phyloP scores from a whole-genome alignment of 257 asterid genomes.

The Lavandula angustifolia region DNA sequence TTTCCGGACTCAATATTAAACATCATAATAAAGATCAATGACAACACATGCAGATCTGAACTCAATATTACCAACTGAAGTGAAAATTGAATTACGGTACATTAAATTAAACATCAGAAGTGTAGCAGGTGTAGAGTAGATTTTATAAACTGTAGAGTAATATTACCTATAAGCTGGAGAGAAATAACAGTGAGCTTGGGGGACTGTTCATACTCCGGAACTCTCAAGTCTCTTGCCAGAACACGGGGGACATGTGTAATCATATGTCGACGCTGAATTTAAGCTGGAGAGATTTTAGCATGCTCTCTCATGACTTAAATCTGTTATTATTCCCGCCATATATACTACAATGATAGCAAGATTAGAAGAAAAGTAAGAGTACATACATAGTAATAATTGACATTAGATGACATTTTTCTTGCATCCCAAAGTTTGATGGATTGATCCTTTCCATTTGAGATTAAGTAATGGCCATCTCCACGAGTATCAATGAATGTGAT shows the following conservation, averaged over 20 bases:
- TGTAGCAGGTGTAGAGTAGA: too few relatives aligned
- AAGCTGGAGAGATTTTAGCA: neutral
- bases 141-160: constrained; percentile 9
- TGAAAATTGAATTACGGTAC: too few relatives aligned
- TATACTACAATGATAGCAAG: neutral
- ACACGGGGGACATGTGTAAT: too few relatives aligned
- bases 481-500: constrained; percentile 83
- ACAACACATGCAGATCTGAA: neutral
- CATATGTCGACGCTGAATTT: too few relatives aligned
- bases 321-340: neutral
- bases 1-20: too few relatives aligned
- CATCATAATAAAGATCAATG: too few relatives aligned
- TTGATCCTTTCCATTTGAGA: constrained; percentile 96
- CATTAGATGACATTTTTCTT: constrained; percentile 89
- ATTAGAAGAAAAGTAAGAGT: constrained; percentile 10
- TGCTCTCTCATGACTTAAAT: neutral
- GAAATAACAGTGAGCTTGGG: constrained; percentile 88
- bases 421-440: constrained; percentile 92
- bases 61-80: constrained; percentile 1
- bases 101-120: neutral
- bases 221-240: constrained; percentile 41
- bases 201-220: constrained; percentile 64
- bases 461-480: constrained; percentile 92
- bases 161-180: constrained; percentile 85
- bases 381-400: constrained; percentile 65